Evolutionary conservation across 73 alveolate genomes (phyloP), one percentile per base, ranked within the genome.

Genomic region (Uronychia setigera): DNA sequence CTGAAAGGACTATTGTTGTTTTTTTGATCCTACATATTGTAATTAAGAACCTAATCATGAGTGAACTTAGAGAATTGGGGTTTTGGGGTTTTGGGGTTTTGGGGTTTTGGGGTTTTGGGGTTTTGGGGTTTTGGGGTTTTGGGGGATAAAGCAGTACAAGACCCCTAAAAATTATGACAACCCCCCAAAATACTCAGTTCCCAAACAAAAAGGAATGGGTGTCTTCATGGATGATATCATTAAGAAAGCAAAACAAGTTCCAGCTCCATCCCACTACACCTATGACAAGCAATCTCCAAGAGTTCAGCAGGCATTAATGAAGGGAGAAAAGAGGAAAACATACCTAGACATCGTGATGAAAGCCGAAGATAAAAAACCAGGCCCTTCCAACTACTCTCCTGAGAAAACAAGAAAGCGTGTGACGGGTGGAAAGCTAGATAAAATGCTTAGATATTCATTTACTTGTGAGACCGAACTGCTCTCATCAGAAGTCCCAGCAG

Each of bases 371-470:
- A 58, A 5, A 1, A 76, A 76, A 58, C 81, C 81, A 1, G 81
- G 81, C 19, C 81, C 81, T 5, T 26, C 81, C 32, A 32, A 76
- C 5, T 76, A 76, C 27, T 28, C 59, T 30, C 81, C 81, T 30
- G 81, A 76, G 81, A 76, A 76, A 30, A 5, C 59, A 27, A 76
- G 30, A 27, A 31, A 1, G n/a, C 1, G 5, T 28, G 81, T 32
- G n/a, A 25, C 46, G 9, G 28, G n/a, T 76, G 81, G 81, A 9
- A 76, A 30, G 30, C 26, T 30, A 29, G 81, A 30, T 30, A 76
- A 76, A 76, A 58, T 28, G 32, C 59, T 28, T 9, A 76, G 32
- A 58, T 26, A 26, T 76, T 9, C 28, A 5, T 76, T 76, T 27
- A 9, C 32, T 5, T 26, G 58, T 5, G 28, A 76, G 58, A 76